These are phyloP conservation scores for Rutstroemia sydowiana DNA, from an alignment of 2,329 filamentous ascomycete genomes.

Conservation along the genomic window DNA sequence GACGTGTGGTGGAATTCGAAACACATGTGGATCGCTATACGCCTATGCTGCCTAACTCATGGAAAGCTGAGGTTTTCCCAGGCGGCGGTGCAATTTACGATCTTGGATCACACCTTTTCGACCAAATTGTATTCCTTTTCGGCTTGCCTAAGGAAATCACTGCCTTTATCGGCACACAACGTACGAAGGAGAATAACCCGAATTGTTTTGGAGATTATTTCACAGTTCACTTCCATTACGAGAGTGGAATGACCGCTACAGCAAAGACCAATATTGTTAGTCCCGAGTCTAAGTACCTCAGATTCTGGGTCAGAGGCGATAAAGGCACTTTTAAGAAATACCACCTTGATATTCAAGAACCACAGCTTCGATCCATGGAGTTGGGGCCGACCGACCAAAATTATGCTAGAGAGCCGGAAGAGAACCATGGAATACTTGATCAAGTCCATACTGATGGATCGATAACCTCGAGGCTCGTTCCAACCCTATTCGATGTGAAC, in stretches of 20 bases:
- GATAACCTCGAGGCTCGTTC: no score
- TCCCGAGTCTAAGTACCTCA: conserved; percentile 59
- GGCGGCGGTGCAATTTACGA: conserved; percentile 67
- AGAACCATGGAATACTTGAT: conserved; percentile 38
- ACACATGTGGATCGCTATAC: conserved; percentile 75
- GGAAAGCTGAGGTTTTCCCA: conserved; percentile 58
- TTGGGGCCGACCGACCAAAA: conserved; percentile 54
- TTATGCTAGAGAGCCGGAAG: conserved; percentile 48
- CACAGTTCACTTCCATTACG: conserved; percentile 61
- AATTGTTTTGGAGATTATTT: conserved; percentile 53
- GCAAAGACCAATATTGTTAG: conserved; percentile 55
- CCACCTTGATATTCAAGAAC: conserved; percentile 67
- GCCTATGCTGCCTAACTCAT: conserved; percentile 49
- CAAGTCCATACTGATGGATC: conserved; percentile 55
- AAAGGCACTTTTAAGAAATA: conserved; percentile 70
- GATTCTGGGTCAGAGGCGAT: conserved; percentile 71
- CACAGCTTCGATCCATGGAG: conserved; percentile 57
- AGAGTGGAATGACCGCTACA: conserved; percentile 53
- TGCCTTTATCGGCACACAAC: conserved; percentile 60
- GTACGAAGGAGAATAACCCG: conserved; percentile 42
- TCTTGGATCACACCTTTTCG: conserved; percentile 67
- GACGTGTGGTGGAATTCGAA: conserved; percentile 69
- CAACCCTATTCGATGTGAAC: no score
- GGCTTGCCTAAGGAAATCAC: conserved; percentile 61
- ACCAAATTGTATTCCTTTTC: conserved; percentile 66